Evolutionary conservation across 2,329 filamentous ascomycete genomes (phyloP).

Genomic region (Colletotrichum horii): DNA sequence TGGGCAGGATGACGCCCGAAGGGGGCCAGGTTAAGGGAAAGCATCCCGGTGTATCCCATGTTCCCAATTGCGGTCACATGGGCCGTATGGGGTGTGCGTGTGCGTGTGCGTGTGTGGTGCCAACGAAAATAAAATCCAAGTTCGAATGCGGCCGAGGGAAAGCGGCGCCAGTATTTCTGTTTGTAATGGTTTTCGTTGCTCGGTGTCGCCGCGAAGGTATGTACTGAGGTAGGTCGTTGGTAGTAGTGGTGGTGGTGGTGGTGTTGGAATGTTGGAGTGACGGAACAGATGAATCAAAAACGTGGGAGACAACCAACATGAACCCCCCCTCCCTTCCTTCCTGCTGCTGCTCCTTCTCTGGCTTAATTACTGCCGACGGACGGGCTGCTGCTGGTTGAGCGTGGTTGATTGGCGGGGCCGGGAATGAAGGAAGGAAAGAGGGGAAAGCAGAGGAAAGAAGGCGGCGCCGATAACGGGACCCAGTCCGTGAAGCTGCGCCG

Average conservation of each 20-base stretch:
- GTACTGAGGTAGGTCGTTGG: background rate
- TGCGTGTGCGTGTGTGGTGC: background rate
- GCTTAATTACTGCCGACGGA: background rate
- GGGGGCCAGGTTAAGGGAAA: slow-evolving; percentile 20
- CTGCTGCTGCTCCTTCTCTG: background rate
- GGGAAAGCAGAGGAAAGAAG: background rate
- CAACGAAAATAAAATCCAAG: background rate
- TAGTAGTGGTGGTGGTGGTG: background rate
- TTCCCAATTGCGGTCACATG: slow-evolving; percentile 24
- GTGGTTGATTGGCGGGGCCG: background rate
- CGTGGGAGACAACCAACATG: background rate
- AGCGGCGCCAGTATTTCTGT: slow-evolving; percentile 20
- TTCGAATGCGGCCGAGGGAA: slow-evolving; percentile 26
- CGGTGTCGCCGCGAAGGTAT: background rate
- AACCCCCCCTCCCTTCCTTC: background rate
- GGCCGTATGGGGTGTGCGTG: background rate
- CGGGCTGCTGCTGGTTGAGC: background rate
- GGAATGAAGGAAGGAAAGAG: background rate
- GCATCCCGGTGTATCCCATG: slow-evolving; percentile 26
- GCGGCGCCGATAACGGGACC: background rate
- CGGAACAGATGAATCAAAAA: background rate
- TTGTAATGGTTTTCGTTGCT: slow-evolving; percentile 7
- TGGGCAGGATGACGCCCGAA: slow-evolving; percentile 25
- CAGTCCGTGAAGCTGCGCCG: background rate
- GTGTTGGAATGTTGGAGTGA: background rate